Evolutionary conservation across 805 yeast genomes (phyloP).

Genomic region (Monosporozyma siamensis): DNA sequence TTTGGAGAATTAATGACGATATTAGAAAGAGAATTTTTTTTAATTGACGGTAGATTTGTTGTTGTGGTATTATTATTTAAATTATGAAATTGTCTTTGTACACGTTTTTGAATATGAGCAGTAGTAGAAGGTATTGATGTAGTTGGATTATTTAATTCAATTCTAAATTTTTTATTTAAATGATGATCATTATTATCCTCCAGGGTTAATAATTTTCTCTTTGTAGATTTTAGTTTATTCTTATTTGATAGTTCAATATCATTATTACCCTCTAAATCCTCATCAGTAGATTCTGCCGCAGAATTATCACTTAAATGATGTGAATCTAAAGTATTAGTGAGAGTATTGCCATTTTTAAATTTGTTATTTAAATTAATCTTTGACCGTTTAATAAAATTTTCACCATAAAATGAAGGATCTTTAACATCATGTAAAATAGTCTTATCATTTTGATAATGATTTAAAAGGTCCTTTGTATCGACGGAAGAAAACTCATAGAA

Average conservation of each 20-base stretch:
- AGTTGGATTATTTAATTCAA: background rate
- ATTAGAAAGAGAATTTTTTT: background rate
- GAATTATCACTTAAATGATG: background rate
- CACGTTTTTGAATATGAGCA: conserved; percentile 17
- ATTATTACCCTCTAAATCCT: background rate
- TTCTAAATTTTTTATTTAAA: conserved; percentile 2
- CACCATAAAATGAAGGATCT: conserved; percentile 58
- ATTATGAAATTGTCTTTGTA: conserved; percentile 22
- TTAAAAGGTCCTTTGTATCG: conserved; percentile 45
- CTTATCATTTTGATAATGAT: conserved; percentile 30
- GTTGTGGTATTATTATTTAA: conserved; percentile 11
- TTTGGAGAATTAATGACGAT: conserved; percentile 2
- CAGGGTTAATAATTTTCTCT: background rate
- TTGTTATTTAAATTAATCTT: background rate
- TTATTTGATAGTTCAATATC: background rate
- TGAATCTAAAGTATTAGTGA: background rate
- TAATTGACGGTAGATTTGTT: background rate
- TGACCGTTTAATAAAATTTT: conserved; percentile 12
- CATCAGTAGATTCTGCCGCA: background rate
- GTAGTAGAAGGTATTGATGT: too few relatives aligned
- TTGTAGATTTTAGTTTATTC: background rate
- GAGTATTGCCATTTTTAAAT: background rate
- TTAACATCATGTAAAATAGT: conserved; percentile 45
- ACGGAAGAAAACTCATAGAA: conserved; percentile 78
- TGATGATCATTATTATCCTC: background rate